These are phyloP conservation scores for Tolypocladium nubicola DNA, from an alignment of 2,329 filamentous ascomycete genomes.

Conservation along the genomic window DNA sequence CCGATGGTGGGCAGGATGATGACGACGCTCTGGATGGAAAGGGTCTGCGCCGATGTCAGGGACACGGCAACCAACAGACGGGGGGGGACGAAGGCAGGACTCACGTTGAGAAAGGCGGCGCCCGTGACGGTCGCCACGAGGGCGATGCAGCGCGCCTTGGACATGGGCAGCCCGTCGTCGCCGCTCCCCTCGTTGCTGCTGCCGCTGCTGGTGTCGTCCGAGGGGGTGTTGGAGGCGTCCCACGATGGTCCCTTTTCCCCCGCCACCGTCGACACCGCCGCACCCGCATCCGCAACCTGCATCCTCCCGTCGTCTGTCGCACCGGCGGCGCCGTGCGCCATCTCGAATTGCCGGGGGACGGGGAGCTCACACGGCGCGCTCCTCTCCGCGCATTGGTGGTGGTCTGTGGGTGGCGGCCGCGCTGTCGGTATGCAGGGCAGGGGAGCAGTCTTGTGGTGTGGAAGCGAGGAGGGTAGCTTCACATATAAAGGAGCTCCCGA, in stretches of 20 bases:
- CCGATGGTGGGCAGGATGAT: constrained; percentile 55
- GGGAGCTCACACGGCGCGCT: not conserved
- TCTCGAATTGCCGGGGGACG: not conserved
- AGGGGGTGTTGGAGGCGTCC: not conserved
- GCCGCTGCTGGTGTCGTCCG: not conserved
- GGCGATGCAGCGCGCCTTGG: constrained; percentile 41
- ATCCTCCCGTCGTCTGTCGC: not conserved
- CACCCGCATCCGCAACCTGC: not conserved
- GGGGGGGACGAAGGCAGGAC: constrained; percentile 2
- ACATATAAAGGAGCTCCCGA: not conserved
- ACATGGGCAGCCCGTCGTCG: constrained; percentile 24
- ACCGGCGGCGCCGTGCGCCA: not conserved
- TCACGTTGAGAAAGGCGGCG: constrained; percentile 45
- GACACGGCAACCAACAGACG: not conserved
- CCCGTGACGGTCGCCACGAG: constrained; percentile 44
- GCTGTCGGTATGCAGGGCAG: not conserved
- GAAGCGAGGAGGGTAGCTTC: not conserved
- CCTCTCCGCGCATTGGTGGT: not conserved
- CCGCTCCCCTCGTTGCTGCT: constrained; percentile 9
- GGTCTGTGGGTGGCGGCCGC: not conserved
- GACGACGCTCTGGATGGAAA: constrained; percentile 47
- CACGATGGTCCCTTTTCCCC: not conserved
- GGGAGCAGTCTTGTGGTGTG: not conserved
- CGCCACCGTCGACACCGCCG: not conserved
- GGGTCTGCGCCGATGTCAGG: constrained; percentile 27